Evolutionary conservation across 139 green algal species (phyloP).

Genomic region (Chlamydomonas sp.): DNA sequence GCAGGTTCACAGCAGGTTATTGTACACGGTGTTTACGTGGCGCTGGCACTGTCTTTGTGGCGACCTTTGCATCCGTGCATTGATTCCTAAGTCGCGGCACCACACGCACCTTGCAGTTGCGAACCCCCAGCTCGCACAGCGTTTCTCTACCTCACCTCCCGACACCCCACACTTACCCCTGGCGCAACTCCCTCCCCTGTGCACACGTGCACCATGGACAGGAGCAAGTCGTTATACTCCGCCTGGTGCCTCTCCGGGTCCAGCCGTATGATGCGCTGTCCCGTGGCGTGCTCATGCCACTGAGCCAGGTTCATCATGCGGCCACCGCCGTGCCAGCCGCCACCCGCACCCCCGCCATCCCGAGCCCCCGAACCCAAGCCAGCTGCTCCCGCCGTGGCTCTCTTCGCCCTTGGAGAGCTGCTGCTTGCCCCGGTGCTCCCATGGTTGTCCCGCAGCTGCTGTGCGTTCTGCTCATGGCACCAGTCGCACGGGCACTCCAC

Average conservation of each 20-base stretch:
- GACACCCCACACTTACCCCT: background rate
- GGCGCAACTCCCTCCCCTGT: background rate
- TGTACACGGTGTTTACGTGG: too few relatives aligned
- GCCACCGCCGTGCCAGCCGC: background rate
- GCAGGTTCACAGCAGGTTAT: too few relatives aligned
- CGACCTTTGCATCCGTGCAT: too few relatives aligned
- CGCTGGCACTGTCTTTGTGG: too few relatives aligned
- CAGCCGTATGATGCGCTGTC: background rate
- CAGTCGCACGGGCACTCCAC: slow-evolving; percentile 7
- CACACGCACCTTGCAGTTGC: too few relatives aligned
- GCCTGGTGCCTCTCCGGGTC: background rate
- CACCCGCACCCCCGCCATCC: background rate
- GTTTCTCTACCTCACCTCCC: too few relatives aligned
- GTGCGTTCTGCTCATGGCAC: background rate
- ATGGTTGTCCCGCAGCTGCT: background rate
- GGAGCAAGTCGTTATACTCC: background rate
- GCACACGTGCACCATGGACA: background rate
- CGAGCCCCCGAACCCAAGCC: background rate
- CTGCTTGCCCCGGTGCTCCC: background rate
- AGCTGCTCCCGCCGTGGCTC: background rate
- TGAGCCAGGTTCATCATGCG: slow-evolving; percentile 19
- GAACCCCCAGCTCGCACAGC: too few relatives aligned
- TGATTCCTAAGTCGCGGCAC: too few relatives aligned
- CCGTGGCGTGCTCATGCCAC: slow-evolving; percentile 34
- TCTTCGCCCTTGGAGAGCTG: background rate